Base-by-base conservation (phyloP, 2,329 filamentous ascomycete species). In the Colletotrichum graminicola region DNA sequence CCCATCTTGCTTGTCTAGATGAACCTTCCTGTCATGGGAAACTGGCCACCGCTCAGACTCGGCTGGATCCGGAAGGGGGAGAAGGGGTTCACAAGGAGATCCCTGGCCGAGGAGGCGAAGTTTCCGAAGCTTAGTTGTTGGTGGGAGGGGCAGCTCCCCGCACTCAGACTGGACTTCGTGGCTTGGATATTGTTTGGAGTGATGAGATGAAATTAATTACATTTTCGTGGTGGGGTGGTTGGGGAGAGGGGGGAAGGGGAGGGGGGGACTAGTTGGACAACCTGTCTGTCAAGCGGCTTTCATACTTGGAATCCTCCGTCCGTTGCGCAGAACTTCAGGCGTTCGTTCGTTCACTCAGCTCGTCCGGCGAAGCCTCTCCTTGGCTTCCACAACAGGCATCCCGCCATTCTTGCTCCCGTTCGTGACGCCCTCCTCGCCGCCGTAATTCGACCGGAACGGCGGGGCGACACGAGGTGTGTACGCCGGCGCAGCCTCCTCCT, bases 391-490 rank as follows among this genome's bases (percentile, higher is more conserved):
- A 18, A 54, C 47, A 18, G 64, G 49, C 63, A 49, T 66, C 26
- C 67, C 60, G 16, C 57, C 65, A 8, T 45, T 67, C 54, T 73
- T 67, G 12, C 62, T 45, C 65, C 75, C 75, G 11, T 21, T n/a
- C 60, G 34, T 64, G 7, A 72, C 51, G 6, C 65, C 69, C 45
- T 64, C 69, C 52, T 68, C 69, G 6, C 52, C 62, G 5, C 65
- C 60, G 16, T 43, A 7, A 18, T 23, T 55, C 21, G 49, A 7
- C 7, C 26, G 36, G 14, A 43, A 55, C 36, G 21, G 49, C 39
- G 61, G 51, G 2, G 61, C 39, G 5, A 26, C 23, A 12, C 36
- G 49, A 47, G 41, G 23, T 32, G 61, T 70, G 8, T 72, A 72
- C 12, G 61, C 66, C 26, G 66, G 66, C 21, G 59, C 73, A 32